Conservation (phyloP, 345 rosid species). For the Brassica cretica region DNA sequence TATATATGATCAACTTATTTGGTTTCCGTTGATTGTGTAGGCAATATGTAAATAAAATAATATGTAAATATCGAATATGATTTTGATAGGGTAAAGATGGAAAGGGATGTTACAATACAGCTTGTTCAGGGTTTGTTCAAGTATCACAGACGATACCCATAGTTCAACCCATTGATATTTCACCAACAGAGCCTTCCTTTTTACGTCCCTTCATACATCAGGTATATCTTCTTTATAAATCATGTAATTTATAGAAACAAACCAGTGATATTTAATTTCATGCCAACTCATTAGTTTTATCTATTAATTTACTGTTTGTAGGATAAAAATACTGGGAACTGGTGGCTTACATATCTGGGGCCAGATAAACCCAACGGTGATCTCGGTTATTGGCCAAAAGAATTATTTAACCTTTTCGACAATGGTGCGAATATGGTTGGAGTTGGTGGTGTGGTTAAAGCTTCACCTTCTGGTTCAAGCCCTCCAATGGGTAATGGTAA, state of each 20-base stretch:
- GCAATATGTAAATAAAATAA: background rate
- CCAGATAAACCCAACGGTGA: background rate
- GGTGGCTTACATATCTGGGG: background rate
- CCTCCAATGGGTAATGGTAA: background rate
- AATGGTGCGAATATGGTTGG: background rate
- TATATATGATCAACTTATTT: background rate
- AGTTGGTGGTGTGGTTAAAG: background rate
- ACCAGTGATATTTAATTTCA: background rate
- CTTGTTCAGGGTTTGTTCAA: slow-evolving; percentile 29
- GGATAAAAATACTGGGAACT: background rate
- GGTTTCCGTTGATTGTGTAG: background rate
- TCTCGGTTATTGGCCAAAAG: background rate
- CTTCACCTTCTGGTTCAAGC: background rate
- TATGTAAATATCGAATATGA: background rate
- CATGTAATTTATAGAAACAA: background rate
- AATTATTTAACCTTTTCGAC: background rate
- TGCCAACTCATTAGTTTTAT: background rate
- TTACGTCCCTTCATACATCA: background rate
- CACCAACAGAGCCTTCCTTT: background rate
- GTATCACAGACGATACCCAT: background rate
- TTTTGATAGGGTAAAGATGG: slow-evolving; percentile 23
- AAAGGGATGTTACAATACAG: slow-evolving; percentile 14
- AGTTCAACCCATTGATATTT: background rate
- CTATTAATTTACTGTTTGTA: background rate
- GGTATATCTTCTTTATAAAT: background rate